Percentiles rank a stretch among this genome's conserved stretches.
Conservation (phyloP, 2,329 filamentous ascomycete species). For the Colletotrichum higginsianum region DNA sequence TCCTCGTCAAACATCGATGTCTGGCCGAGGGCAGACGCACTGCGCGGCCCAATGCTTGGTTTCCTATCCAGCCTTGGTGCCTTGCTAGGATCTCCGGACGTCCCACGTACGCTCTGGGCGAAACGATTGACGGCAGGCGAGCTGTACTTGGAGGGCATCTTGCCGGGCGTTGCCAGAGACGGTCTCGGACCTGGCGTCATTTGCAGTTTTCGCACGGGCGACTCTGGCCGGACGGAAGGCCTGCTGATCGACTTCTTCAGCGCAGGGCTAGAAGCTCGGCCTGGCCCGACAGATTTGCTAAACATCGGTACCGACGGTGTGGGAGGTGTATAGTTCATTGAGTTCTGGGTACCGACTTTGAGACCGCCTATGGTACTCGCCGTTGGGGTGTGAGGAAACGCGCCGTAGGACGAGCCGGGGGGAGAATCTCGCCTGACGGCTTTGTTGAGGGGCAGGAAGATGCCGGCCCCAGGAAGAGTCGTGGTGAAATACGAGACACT, state of each 20-base stretch:
- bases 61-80: slow-evolving; percentile 63
- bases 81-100: slow-evolving; percentile 74
- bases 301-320: slow-evolving; percentile 82
- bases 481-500: slow-evolving; percentile 87
- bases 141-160: slow-evolving; percentile 70
- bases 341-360: slow-evolving; percentile 69
- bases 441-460: slow-evolving; percentile 91
- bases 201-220: slow-evolving; percentile 80
- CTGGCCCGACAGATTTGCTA: slow-evolving; percentile 87
- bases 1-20: slow-evolving; percentile 67
- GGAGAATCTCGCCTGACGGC: slow-evolving; percentile 77
- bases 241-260: slow-evolving; percentile 74
- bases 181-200: slow-evolving; percentile 73
- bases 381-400: slow-evolving; percentile 77
- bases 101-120: slow-evolving; percentile 74
- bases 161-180: slow-evolving; percentile 68
- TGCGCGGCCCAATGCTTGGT: slow-evolving; percentile 69
- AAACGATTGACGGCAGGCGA: slow-evolving; percentile 75
- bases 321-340: slow-evolving; percentile 74
- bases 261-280: slow-evolving; percentile 77
- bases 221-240: slow-evolving; percentile 90
- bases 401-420: slow-evolving; percentile 62
- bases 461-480: slow-evolving; percentile 83
- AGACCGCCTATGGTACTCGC: slow-evolving; percentile 72
- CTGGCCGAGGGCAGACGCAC: slow-evolving; percentile 71